Conservation (phyloP, 2,329 filamentous ascomycete species). For the Epichloe sylvatica region DNA sequence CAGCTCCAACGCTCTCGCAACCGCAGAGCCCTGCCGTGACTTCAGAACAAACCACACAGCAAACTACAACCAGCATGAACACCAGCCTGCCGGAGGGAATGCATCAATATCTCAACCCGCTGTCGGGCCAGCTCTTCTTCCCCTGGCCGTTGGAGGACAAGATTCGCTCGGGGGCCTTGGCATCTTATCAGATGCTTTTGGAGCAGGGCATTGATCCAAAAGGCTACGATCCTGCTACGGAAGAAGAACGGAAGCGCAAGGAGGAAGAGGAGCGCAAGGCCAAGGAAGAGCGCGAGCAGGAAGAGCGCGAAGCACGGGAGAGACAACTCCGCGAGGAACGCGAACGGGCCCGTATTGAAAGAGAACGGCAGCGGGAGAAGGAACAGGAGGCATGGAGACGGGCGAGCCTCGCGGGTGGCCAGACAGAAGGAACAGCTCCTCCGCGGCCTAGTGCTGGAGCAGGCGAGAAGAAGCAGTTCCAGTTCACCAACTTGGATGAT, state of each 20-base stretch:
- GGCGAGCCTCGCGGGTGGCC: slow-evolving; percentile 19
- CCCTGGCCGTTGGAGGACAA: slow-evolving; percentile 64
- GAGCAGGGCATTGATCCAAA: slow-evolving; percentile 49
- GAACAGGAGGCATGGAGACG: slow-evolving; percentile 29
- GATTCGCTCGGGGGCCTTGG: slow-evolving; percentile 55
- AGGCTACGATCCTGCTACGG: slow-evolving; percentile 42
- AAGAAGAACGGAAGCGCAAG: slow-evolving; percentile 35
- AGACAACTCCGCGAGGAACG: slow-evolving; percentile 25
- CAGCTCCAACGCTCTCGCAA: slow-evolving; percentile 19
- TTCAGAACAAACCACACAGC: slow-evolving; percentile 20
- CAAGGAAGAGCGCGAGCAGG: slow-evolving; percentile 32
- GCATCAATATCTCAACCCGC: slow-evolving; percentile 39
- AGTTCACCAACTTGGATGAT: slow-evolving; percentile 40
- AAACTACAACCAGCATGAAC: slow-evolving; percentile 17
- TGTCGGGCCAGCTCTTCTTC: slow-evolving; percentile 47
- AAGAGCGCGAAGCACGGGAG: slow-evolving; percentile 33
- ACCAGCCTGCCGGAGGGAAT: slow-evolving; percentile 36
- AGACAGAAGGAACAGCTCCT: slow-evolving; percentile 13
- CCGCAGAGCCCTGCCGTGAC: slow-evolving; percentile 19
- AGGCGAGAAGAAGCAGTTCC: slow-evolving; percentile 38
- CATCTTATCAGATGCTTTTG: slow-evolving; percentile 45
- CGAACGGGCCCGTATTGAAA: slow-evolving; percentile 26
- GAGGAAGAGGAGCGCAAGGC: slow-evolving; percentile 36
- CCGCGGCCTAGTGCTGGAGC: slow-evolving; percentile 13
- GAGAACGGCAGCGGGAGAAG: slow-evolving; percentile 28